Base-by-base conservation (phyloP, 768 basidiomycete species). In the Mycena belliarum region DNA sequence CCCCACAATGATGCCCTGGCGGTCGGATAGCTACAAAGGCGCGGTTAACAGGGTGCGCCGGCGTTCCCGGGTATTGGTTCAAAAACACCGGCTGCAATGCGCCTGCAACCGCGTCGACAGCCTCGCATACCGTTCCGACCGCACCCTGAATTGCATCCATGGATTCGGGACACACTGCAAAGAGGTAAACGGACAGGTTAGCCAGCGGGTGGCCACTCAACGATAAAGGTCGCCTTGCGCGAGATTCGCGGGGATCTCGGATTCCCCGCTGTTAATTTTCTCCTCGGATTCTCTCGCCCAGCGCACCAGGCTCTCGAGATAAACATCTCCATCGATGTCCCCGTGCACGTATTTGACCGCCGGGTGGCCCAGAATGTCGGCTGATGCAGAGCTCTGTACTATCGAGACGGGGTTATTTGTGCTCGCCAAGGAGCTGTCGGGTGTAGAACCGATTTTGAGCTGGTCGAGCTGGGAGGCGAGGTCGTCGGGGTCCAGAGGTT, bases 1-100 rank as follows among this genome's bases (percentile, higher is more conserved):
- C 93, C 2, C 91, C 91, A 66, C 95, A 96, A 65, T 98, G 95
- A 76, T 97, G 95, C 2, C 96, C 95, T 0, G 95, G 95, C 0
- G 95, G 95, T 48, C 95, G 75, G 20, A 97, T 81, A 0, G 86
- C 88, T 11, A 92, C 93, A 69, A 98, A 98, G 0, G 90, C 91
- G 65, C 75, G 75, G 57, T 73, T 50, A 37, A 71, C 42, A 35
- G 63, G 62, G 46, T 68, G 44, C 0, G 61, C 49, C 5, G 57
- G 24, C 23, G 51, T 26, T 11, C 47, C 10, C 55, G 56, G 24
- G 11, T 29, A 48, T 52, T 40, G 57, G 20, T 24, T 45, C 15
- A 10, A 12, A 42, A 43, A 26, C 12, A 23, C 40, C 21, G 63
- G 32, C 21, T 8, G 35, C 6, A 61, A 57, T 2, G 71, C 65